Base-by-base conservation (phyloP, 164 flowering plant genomes). In the Taxillus chinensis region DNA sequence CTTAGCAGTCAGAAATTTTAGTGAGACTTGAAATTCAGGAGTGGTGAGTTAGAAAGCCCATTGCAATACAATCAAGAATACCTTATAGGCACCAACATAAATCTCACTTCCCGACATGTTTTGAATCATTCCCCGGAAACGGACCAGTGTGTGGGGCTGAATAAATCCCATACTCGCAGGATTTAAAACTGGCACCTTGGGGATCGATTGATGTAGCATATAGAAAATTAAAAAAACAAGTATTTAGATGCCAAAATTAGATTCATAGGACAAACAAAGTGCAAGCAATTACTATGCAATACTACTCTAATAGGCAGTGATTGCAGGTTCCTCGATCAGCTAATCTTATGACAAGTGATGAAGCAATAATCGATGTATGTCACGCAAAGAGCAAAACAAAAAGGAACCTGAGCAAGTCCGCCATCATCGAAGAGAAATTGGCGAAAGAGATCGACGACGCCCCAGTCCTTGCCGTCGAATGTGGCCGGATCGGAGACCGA, bases 41-140 rank as follows among this genome's bases (percentile, higher is more conserved):
- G 1, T 11, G 13, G 51, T 48, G 10, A 7, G 12, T 11, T 48
- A 3, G 12, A 48, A 48, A 48, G 9, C 2, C 46, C 7, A 43
- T 9, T 6, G 10, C 46, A 43, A 43, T 43, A 43, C 10, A 43
- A 6, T 43, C 46, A n/a, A 27, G 53, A 15, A 41, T 75, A 88
- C 98, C 98, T 93, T 93, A 64, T 80, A 83, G 62, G 90, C 91
- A 53, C 97, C 99, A 70, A 77, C 83, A 67, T 93, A 93, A 57
- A 83, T 75, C 60, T 93, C 99, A 72, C 85, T 83, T 3, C 90
- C 96, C 60, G 86, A 73, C 96, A 86, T 86, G 73, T 93, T 97
- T 64, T 93, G 97, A 14, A 90, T 76, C 99, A 93, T 89, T 54
- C 97, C 97, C 14, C 89, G 75, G 65, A 86, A 90, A 0, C 93